phyloP scores from a whole-genome alignment of 768 basidiomycete species.

The Trametes elegans region DNA sequence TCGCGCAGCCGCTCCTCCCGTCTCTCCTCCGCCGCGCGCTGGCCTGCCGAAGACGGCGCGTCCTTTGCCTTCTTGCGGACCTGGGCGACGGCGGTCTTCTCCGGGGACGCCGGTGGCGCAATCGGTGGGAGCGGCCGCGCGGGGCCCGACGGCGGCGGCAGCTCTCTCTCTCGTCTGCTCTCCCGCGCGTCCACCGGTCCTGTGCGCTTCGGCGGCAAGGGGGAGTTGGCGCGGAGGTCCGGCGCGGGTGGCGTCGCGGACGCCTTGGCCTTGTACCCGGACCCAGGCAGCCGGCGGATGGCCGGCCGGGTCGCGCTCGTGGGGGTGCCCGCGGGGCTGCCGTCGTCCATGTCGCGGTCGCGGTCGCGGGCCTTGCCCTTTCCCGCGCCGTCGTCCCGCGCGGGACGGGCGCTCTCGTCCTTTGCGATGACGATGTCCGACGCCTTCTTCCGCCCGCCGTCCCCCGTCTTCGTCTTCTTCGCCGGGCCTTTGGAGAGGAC shows the following conservation, averaged over 20 bases:
- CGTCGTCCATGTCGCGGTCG: conserved; percentile 15
- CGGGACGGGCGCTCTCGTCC: conserved; percentile 40
- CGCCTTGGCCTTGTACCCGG: conserved; percentile 44
- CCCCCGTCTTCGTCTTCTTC: conserved; percentile 22
- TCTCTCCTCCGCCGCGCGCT: conserved; percentile 5
- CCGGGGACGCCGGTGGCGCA: conserved; percentile 21
- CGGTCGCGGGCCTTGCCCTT: conserved; percentile 20
- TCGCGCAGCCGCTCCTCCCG: conserved; percentile 8
- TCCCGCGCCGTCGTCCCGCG: not conserved
- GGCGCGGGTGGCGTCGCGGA: conserved; percentile 27
- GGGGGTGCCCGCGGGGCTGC: conserved; percentile 12
- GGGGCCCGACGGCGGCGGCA: conserved; percentile 33
- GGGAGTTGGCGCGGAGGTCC: conserved; percentile 4
- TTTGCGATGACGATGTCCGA: conserved; percentile 40
- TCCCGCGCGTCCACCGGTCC: conserved; percentile 30
- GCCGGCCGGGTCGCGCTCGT: conserved; percentile 23
- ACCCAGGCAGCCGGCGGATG: conserved; percentile 44
- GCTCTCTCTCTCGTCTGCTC: conserved; percentile 26
- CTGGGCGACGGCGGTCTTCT: conserved; percentile 5
- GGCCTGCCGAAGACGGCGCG: not conserved
- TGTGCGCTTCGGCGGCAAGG: conserved; percentile 24
- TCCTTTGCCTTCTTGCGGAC: conserved; percentile 28
- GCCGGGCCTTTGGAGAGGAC: conserved; percentile 34
- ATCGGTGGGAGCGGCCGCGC: conserved; percentile 33
- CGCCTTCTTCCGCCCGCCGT: conserved; percentile 16